Base-by-base conservation (phyloP, 1,284 basidiomycete species). In the Thecaphora thlaspeos region DNA sequence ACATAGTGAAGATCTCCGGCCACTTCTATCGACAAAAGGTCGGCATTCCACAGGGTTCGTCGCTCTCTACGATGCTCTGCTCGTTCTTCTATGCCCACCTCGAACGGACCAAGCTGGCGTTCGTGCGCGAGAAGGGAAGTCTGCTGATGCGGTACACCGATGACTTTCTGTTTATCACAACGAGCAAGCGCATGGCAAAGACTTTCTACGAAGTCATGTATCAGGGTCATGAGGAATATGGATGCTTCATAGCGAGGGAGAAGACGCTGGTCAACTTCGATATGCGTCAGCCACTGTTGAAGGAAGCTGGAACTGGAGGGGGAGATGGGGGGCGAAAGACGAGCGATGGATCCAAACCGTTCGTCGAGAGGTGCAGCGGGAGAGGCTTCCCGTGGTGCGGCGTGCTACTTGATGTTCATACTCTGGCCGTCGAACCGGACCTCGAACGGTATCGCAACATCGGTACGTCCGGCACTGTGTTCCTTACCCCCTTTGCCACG, bases 1-100 rank as follows among this genome's bases (percentile, higher is more conserved):
- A 96, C 64, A 85, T 95, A 18, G 90, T 97, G 75, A 70, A 71
- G 53, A 64, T 77, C 43, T 89, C 88, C 0, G 71, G 81, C 9
- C 80, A 84, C 38, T 89, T 89, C 74, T 93, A 88, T 74, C 85
- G 88, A 2, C 95, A 98, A 78, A 84, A 84, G 9, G 84, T 90
- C 12, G 95, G 95, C 0, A 97, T 98, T 26, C 92, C 95, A 0
- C 95, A 98, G 77, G 95, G 95, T 15, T 96, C 92, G 0, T 85
- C 91, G 23, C 80, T 98, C 24, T 95, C 91, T 5, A 86, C 89
- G 1, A 75, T 97, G 26, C 80, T 99, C 1, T 99, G 95, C 48
- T 71, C 62, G 41, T 62, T 74, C 78, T 95, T 92, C 78, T 97
- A 97, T 61, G 92, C 91, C 1, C 87, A 93, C 70, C 82, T 98